These are phyloP conservation scores for Dittrichia graveolens DNA, from an alignment of 129 eudicot genomes.

Conservation along the genomic window DNA sequence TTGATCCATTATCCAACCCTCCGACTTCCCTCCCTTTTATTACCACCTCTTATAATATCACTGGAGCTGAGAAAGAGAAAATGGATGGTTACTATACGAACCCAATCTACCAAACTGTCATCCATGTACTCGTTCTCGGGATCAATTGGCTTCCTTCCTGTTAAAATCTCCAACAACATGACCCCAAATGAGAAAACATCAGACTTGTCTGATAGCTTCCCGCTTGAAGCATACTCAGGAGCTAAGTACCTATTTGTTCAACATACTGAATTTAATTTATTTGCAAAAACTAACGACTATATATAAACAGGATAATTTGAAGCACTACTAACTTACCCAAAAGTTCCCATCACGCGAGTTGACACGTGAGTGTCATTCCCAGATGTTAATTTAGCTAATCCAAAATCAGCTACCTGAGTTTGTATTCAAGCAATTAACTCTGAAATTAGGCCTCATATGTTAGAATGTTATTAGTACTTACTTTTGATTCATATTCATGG, in stretches of 20 bases:
- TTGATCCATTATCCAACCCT: background rate
- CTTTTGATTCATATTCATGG: constrained; percentile 82
- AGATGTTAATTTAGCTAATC: constrained; percentile 84
- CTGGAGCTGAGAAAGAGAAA: background rate
- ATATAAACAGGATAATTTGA: background rate
- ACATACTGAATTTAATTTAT: constrained; percentile 8
- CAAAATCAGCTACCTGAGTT: constrained; percentile 92
- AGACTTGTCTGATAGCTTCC: constrained; percentile 87
- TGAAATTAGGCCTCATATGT: constrained; percentile 7
- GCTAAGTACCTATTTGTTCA: constrained; percentile 74
- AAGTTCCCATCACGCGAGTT: constrained; percentile 98
- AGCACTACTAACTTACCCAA: constrained; percentile 58
- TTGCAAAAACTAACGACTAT: constrained; percentile 2
- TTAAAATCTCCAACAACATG: constrained; percentile 84
- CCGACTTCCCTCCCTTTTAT: background rate
- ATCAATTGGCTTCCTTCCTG: constrained; percentile 80
- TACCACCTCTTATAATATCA: constrained; percentile 2
- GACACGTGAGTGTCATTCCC: constrained; percentile 89
- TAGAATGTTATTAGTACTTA: constrained; percentile 23
- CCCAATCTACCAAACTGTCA: constrained; percentile 97
- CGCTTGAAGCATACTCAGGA: constrained; percentile 97
- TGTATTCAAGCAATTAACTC: constrained; percentile 12
- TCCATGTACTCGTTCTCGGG: constrained; percentile 53
- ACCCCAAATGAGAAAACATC: constrained; percentile 97
- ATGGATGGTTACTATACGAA: constrained; percentile 28